Percentiles rank a stretch among this genome's conserved stretches.
Conservation (phyloP, 75 land plant species). For the Picea glauca region DNA sequence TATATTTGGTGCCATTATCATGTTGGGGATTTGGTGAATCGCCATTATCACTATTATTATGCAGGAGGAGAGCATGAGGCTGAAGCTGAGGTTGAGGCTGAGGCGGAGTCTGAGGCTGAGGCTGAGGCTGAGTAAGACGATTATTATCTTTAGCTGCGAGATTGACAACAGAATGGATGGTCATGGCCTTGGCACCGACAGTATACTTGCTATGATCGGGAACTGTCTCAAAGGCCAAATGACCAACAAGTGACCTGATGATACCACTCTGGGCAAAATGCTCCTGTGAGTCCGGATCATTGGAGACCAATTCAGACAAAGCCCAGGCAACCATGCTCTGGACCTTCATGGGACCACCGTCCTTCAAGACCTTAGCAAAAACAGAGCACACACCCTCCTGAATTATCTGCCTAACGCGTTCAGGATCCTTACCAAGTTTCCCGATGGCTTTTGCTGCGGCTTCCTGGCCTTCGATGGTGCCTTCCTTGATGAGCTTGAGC, state of each 20-base stretch:
- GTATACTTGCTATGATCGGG: slow-evolving; percentile 51
- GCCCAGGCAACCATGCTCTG: slow-evolving; percentile 74
- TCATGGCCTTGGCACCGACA: slow-evolving; percentile 15
- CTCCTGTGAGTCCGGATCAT: slow-evolving; percentile 53
- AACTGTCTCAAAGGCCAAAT: slow-evolving; percentile 59
- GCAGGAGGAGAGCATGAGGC: not conserved
- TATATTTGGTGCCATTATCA: too few species aligned
- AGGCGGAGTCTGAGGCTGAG: slow-evolving; percentile 4
- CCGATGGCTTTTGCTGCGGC: slow-evolving; percentile 62
- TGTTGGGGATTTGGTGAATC: too few species aligned
- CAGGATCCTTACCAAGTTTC: slow-evolving; percentile 56
- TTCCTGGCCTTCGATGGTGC: slow-evolving; percentile 50
- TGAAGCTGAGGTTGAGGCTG: slow-evolving; percentile 2
- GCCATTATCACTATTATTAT: not conserved
- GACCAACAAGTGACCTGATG: slow-evolving; percentile 58
- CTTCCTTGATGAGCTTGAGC: slow-evolving; percentile 60
- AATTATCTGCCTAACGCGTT: slow-evolving; percentile 58
- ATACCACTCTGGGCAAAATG: slow-evolving; percentile 42
- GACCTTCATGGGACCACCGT: slow-evolving; percentile 50
- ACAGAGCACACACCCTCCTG: slow-evolving; percentile 49
- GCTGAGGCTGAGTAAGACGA: slow-evolving; percentile 2
- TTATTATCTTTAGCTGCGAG: slow-evolving; percentile 9
- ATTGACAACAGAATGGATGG: slow-evolving; percentile 39
- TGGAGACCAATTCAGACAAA: slow-evolving; percentile 42
- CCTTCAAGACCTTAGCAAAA: slow-evolving; percentile 74